Conservation (phyloP, 208 protist genomes). For the Trypanosoma vivax region DNA sequence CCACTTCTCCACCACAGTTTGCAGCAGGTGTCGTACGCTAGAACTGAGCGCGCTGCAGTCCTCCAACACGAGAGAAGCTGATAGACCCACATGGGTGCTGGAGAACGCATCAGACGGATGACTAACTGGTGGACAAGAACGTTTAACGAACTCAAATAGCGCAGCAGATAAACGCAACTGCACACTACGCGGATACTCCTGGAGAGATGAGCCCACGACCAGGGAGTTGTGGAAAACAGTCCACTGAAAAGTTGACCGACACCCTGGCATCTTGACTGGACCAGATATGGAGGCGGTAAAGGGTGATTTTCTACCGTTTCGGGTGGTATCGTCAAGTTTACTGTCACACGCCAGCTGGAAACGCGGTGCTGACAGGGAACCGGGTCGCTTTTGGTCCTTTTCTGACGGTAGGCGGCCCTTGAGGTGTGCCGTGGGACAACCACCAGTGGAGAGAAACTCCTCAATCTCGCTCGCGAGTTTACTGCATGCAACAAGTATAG, state of each 20-base stretch:
- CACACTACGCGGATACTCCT: slow-evolving; percentile 13
- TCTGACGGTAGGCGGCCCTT: too few species aligned
- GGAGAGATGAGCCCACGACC: slow-evolving; percentile 9
- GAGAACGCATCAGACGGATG: not conserved
- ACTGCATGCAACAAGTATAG: slow-evolving; percentile 1
- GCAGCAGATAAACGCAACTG: slow-evolving; percentile 7
- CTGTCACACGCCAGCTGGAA: too few species aligned
- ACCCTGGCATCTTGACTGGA: not conserved
- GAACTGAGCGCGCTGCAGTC: not conserved
- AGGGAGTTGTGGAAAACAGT: slow-evolving; percentile 14
- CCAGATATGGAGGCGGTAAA: not conserved
- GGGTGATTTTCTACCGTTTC: not conserved
- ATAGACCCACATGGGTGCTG: not conserved
- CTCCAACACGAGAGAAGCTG: too few species aligned
- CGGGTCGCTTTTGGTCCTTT: too few species aligned
- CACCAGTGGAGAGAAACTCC: slow-evolving; percentile 7
- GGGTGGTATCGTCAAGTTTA: too few species aligned
- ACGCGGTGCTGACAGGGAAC: too few species aligned
- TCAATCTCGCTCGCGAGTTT: slow-evolving; percentile 7
- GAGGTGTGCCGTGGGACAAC: not conserved
- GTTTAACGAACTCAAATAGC: slow-evolving; percentile 5
- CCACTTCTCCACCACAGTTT: slow-evolving; percentile 9
- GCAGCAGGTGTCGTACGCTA: not conserved
- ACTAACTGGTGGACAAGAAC: not conserved
- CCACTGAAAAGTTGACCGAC: slow-evolving; percentile 18